Base-by-base conservation (phyloP, 1,139 yeast species). In the Yamadazyma oceani region DNA sequence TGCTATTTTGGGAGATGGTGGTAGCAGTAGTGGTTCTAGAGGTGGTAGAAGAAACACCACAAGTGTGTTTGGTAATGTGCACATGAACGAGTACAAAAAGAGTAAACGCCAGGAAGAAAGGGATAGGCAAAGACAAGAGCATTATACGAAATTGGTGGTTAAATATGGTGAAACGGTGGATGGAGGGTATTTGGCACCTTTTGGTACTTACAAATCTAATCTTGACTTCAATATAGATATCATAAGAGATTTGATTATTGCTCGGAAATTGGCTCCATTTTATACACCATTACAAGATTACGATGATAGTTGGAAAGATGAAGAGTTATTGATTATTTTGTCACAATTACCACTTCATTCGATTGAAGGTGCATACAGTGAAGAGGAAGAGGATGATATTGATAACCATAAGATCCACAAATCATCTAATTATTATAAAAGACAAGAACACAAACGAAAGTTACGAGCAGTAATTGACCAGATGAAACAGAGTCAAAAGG, bases 231-330 rank as follows among this genome's bases (percentile, higher is more conserved):
- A 83, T 53, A 76, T 85, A 12, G 78, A 77, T 26, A 69, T 83
- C 2, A 96, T 90, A 8, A 75, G 87, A 34, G 73, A 66, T 17
- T 64, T 86, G 28, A 85, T 90, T 16, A 49, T 61, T 4, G 51
- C 53, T 32, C 74, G 98, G 31, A 75, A 73, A 48, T 54, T 92
- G 33, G 90, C 97, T 0, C 97, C 98, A 1, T 92, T 92, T 58
- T 92, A 78, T 57, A 85, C 90, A 3, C 97, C 97, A 0, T 66
- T 92, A 37, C 88, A 86, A 52, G 96, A 88, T 53, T 86, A 75
- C 54, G 82, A 85, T 42, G 78, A 73, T n/a, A 49, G 60, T 17
- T 87, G 96, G 96, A 64, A 80, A 1, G 87, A 84, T 48, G 77
- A 78, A 4, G 88, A 87, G 58, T 60, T 90, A 21, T 56, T 84